phyloP scores from a whole-genome alignment of 495 filamentous ascomycete species.

The Lophiostoma macrostomum region DNA sequence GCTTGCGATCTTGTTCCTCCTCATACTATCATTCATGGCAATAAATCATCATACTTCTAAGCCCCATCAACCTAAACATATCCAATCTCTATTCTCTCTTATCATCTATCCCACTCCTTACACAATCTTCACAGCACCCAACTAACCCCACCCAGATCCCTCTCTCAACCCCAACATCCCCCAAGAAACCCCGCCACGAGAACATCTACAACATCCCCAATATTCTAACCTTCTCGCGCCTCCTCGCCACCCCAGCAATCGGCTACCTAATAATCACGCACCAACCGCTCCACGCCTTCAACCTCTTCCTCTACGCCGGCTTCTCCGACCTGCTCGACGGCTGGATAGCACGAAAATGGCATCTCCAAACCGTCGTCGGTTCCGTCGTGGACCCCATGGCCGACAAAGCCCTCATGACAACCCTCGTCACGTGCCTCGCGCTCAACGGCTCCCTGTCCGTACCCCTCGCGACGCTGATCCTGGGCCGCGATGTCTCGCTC shows the following conservation, averaged over 20 bases:
- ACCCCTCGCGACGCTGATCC: conserved; percentile 82
- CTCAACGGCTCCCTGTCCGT: conserved; percentile 76
- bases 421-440: conserved; percentile 78
- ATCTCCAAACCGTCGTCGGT: conserved; percentile 91
- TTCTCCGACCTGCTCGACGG: conserved; percentile 90
- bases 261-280: conserved; percentile 87
- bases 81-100: background rate
- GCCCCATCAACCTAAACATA: too few species aligned
- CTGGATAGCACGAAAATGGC: conserved; percentile 82
- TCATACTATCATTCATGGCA: too few species aligned
- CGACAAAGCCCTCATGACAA: conserved; percentile 87
- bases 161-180: background rate
- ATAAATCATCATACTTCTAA: too few species aligned
- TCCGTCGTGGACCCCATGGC: conserved; percentile 93
- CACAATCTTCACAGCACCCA: background rate
- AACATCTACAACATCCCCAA: conserved; percentile 97
- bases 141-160: background rate
- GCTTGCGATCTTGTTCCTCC: too few species aligned
- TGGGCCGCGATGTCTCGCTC: conserved; percentile 84
- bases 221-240: conserved; percentile 80
- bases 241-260: conserved; percentile 78
- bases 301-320: conserved; percentile 85
- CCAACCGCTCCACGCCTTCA: conserved; percentile 71
- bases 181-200: conserved; percentile 55
- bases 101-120: background rate